phyloP scores from a whole-genome alignment of 2,329 filamentous ascomycete genomes.

The Verticillium dahliae region DNA sequence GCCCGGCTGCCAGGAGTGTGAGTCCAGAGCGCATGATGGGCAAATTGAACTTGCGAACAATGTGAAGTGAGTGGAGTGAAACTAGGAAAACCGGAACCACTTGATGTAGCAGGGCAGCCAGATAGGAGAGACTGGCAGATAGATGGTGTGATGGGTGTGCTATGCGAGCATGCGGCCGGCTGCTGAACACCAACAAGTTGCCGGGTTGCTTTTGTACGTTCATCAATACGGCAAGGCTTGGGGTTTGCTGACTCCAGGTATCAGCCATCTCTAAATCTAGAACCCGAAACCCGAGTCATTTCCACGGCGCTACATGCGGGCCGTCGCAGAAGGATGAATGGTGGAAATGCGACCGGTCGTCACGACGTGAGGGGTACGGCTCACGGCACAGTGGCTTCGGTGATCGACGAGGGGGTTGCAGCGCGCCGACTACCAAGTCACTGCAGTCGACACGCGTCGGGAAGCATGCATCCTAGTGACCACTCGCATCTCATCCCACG shows the following conservation, averaged over 20 bases:
- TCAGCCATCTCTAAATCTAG: not conserved
- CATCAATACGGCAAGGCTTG: not conserved
- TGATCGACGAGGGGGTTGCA: not conserved
- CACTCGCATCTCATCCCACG: not conserved
- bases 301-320: not conserved
- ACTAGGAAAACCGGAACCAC: not conserved
- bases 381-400: not conserved
- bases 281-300: not conserved
- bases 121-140: too few relatives aligned
- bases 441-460: not conserved
- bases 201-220: not conserved
- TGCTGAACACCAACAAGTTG: not conserved
- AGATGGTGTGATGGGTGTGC: not conserved
- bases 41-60: not conserved
- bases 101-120: not conserved
- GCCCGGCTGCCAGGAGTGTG: constrained; percentile 1
- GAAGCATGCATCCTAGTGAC: not conserved
- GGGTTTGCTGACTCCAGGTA: not conserved
- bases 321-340: not conserved
- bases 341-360: not conserved
- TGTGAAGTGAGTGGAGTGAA: not conserved
- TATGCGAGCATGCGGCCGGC: not conserved
- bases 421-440: not conserved
- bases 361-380: not conserved
- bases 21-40: not conserved